phyloP scores from a whole-genome alignment of 2,329 filamentous ascomycete genomes.

The Sarocladiaceae sp. region DNA sequence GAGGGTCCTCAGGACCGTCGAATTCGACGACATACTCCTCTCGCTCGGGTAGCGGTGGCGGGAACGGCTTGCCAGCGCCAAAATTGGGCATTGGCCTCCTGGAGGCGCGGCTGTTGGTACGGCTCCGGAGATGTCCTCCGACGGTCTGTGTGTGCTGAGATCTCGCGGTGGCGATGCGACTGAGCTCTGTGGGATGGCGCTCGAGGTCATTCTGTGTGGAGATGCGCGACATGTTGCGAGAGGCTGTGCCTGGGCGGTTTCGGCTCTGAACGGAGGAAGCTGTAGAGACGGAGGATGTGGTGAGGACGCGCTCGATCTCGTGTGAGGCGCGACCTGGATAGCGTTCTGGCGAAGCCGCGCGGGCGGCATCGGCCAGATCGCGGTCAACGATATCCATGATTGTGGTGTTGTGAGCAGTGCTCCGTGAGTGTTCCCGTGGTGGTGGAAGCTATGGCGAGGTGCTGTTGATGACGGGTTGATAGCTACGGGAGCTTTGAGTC shows the following conservation, averaged over 20 bases:
- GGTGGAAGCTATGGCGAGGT: slow-evolving; percentile 2
- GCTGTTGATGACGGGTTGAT: no score
- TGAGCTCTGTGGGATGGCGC: slow-evolving; percentile 61
- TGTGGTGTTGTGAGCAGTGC: background rate
- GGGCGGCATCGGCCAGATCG: slow-evolving; percentile 47
- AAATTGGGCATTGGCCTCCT: slow-evolving; percentile 59
- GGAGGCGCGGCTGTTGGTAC: slow-evolving; percentile 39
- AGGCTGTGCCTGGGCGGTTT: slow-evolving; percentile 22
- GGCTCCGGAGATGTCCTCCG: slow-evolving; percentile 38
- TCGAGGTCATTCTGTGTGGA: slow-evolving; percentile 63
- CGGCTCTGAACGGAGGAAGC: slow-evolving; percentile 35
- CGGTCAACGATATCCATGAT: slow-evolving; percentile 35
- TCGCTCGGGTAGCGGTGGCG: slow-evolving; percentile 59
- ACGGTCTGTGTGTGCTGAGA: slow-evolving; percentile 69
- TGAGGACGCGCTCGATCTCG: slow-evolving; percentile 55
- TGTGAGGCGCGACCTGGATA: slow-evolving; percentile 36
- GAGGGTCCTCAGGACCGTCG: slow-evolving; percentile 72
- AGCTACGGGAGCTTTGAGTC: no score
- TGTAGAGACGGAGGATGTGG: slow-evolving; percentile 44
- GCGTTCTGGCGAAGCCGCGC: slow-evolving; percentile 40
- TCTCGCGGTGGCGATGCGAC: slow-evolving; percentile 63
- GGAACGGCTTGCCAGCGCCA: slow-evolving; percentile 68
- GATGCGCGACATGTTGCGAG: slow-evolving; percentile 50
- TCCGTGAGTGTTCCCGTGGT: background rate
- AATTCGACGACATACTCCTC: slow-evolving; percentile 83